Base-by-base conservation (phyloP, 1,284 basidiomycete species). In the Lignosus rhinocerotis region DNA sequence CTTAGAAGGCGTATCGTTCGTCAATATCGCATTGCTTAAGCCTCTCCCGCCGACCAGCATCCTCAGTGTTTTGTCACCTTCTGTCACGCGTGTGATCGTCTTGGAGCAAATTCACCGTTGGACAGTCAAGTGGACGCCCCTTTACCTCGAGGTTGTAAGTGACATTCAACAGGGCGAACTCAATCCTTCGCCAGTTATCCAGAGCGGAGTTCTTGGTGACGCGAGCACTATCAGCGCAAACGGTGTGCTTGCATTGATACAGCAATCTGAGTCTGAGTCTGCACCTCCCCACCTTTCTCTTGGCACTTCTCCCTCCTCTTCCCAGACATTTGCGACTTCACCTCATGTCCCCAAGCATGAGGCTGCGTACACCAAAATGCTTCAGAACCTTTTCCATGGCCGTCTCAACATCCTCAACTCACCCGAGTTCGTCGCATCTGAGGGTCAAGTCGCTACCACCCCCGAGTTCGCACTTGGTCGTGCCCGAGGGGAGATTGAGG, bases 381-480 rank as follows among this genome's bases (percentile, higher is more conserved):
- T 99, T 52, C 75, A 84, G 31, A 89, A 93, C 64, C 76, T 96
- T 38, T 98, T 98, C 69, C 80, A 78, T 32, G 85, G 90, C n/a
- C 86, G 93, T 1, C 80, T 99, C 2, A 87, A 94, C 61, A 82
- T 99, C 58, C 81, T 89, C 70, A 99, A 99, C 75, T 86, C 88
- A 16, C 94, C 94, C 0, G 76, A 83, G 16, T 80, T 90, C 19
- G 86, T 94, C 54, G 69, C 82, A 8, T 75, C 86, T 16, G 82
- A 89, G 63, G 91, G 93, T 21, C 75, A 81, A 49, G 72, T 86
- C 55, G 92, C 94, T 12, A 96, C 93, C 16, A 91, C 85, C 38
- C 96, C 96, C 2, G 94, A 98, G 70, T 98, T 91, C 71, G 96
- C 96, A 0, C 84, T 98, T 36, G 96, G 96, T 42, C 90, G 94